Percentiles rank a stretch among this genome's conserved stretches.
phyloP scores from a whole-genome alignment of 225 moss, liverwort and hornwort species.

The Pseudisothecium myosuroides region DNA sequence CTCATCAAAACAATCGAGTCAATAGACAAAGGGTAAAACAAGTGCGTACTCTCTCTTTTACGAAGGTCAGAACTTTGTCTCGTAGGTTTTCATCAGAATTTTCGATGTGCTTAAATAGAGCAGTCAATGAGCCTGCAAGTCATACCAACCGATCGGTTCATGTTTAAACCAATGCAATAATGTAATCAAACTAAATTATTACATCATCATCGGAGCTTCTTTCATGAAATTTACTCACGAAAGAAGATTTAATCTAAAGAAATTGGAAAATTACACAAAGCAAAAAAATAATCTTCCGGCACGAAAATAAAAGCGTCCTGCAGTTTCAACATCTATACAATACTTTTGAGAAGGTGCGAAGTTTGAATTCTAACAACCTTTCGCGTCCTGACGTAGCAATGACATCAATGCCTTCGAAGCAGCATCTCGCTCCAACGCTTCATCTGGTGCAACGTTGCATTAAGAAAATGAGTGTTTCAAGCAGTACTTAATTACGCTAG shows the following conservation, averaged over 20 bases:
- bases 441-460: slow-evolving; percentile 47
- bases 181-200: neutral
- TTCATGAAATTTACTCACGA: neutral
- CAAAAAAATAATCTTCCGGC: neutral
- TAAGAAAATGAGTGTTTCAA: neutral
- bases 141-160: neutral
- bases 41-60: slow-evolving; percentile 68
- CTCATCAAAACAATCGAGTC: neutral
- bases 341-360: neutral
- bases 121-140: slow-evolving; percentile 78
- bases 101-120: slow-evolving; percentile 96
- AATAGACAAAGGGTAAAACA: neutral
- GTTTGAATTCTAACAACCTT: slow-evolving; percentile 34
- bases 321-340: neutral
- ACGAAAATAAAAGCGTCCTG: neutral
- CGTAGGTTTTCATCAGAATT: slow-evolving; percentile 94
- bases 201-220: neutral
- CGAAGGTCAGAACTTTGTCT: slow-evolving; percentile 88
- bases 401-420: slow-evolving; percentile 98
- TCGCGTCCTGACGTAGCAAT: slow-evolving; percentile 89
- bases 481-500: neutral
- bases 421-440: slow-evolving; percentile 88
- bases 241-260: neutral
- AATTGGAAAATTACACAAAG: neutral
- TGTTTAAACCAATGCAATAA: neutral